These are phyloP conservation scores for Asparagopsis taxiformis DNA, from an alignment of 31 red algal species.

Conservation along the genomic window DNA sequence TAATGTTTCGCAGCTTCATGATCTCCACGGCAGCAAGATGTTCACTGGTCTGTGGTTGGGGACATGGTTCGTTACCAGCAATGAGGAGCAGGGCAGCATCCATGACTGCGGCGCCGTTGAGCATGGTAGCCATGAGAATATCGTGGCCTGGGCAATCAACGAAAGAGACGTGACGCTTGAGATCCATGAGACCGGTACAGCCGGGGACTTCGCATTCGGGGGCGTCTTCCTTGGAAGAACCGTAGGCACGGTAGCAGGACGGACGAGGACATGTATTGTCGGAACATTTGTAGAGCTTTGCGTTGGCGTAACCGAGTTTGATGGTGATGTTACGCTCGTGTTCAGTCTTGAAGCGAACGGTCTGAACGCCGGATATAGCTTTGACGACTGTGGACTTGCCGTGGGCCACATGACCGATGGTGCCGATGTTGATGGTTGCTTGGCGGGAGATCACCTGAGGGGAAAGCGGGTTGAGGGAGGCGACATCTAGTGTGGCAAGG, in stretches of 20 bases:
- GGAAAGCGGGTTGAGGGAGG: conserved; percentile 83
- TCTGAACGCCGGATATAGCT: conserved; percentile 98
- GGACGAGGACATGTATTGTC: conserved; percentile 85
- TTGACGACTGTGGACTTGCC: conserved; percentile 99
- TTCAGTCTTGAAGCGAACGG: conserved; percentile 98
- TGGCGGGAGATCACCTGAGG: conserved; percentile 97
- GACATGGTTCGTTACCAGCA: conserved; percentile 97
- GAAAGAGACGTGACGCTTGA: conserved; percentile 93
- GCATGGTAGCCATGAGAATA: conserved; percentile 99
- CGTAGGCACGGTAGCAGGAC: conserved; percentile 92
- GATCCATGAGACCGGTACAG: conserved; percentile 62
- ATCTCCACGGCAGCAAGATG: conserved; percentile 99
- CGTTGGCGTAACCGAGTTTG: conserved; percentile 99
- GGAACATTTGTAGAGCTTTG: conserved; percentile 97
- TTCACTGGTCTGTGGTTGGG: conserved; percentile 99
- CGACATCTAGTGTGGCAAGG: conserved; percentile 73
- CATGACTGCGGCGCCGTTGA: conserved; percentile 99
- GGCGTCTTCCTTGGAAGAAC: conserved; percentile 85
- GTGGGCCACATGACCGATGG: conserved; percentile 99
- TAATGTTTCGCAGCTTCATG: conserved; percentile 94
- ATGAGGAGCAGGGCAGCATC: conserved; percentile 97
- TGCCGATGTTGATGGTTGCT: conserved; percentile 98
- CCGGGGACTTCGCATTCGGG: conserved; percentile 87
- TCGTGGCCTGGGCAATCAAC: conserved; percentile 99
- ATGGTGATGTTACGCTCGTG: conserved; percentile 99